Conservation (phyloP, 441 rosid genomes). For the Eruca vesicaria region DNA sequence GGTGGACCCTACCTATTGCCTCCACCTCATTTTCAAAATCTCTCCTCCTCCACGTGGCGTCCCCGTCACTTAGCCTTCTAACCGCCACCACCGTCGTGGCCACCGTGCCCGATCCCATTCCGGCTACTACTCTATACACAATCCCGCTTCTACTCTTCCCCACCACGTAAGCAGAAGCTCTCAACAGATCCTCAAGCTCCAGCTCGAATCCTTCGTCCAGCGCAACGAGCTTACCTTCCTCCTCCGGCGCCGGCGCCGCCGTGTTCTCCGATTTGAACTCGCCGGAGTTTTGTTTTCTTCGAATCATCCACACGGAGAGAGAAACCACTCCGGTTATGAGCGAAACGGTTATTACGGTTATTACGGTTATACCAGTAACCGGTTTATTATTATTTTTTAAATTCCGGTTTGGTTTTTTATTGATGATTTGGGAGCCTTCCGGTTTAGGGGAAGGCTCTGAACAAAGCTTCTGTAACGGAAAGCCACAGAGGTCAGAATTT, state of each 20-base stretch:
- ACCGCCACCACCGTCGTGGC: conserved; percentile 59
- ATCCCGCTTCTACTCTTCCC: conserved; percentile 87
- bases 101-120: conserved; percentile 49
- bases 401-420: conserved; percentile 29
- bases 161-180: conserved; percentile 87
- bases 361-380: conserved; percentile 42
- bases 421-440: conserved; percentile 43
- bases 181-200: conserved; percentile 77
- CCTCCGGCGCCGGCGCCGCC: conserved; percentile 31
- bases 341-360: conserved; percentile 62
- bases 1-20: conserved; percentile 69
- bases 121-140: conserved; percentile 71
- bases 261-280: conserved; percentile 42
- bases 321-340: conserved; percentile 63
- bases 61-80: conserved; percentile 77
- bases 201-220: conserved; percentile 75
- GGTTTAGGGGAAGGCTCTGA: conserved; percentile 47
- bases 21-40: conserved; percentile 73
- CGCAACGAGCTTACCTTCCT: conserved; percentile 57
- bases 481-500: conserved; percentile 79
- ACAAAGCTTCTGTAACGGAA: conserved; percentile 67
- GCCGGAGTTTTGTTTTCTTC: conserved; percentile 42
- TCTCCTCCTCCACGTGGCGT: conserved; percentile 70
- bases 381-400: conserved; percentile 19
- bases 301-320: conserved; percentile 52